Evolutionary conservation across 2,329 filamentous ascomycete species (phyloP).

Genomic region (Penicillium sp.): DNA sequence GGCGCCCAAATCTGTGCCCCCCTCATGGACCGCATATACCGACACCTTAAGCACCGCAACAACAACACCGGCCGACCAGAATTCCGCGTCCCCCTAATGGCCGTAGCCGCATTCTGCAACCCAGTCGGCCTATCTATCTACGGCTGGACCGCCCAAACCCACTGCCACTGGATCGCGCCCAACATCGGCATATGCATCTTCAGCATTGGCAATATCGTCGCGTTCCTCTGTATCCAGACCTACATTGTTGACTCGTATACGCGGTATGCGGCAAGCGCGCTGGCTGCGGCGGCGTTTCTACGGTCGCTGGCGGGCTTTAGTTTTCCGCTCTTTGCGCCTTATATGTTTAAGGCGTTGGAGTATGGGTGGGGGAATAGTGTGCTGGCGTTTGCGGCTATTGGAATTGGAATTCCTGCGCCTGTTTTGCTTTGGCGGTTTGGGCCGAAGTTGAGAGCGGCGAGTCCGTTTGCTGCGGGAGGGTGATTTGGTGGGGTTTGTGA

Average conservation of each 20-base stretch:
- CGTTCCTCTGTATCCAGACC: conserved; percentile 50
- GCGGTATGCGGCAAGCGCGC: conserved; percentile 43
- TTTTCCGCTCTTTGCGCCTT: conserved; percentile 46
- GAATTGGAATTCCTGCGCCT: conserved; percentile 51
- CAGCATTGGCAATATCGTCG: conserved; percentile 49
- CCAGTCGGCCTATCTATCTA: conserved; percentile 60
- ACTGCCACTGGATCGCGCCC: conserved; percentile 57
- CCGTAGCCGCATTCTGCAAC: not conserved
- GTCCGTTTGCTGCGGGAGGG: not conserved
- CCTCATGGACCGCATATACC: conserved; percentile 55
- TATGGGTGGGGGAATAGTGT: conserved; percentile 47
- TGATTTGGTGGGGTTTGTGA: not conserved
- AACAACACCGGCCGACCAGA: conserved; percentile 54
- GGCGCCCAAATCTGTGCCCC: conserved; percentile 55
- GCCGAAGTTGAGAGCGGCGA: not conserved
- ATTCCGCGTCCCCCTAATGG: conserved; percentile 61
- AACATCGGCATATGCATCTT: conserved; percentile 57
- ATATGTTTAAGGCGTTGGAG: conserved; percentile 40
- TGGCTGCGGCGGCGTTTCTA: conserved; percentile 39
- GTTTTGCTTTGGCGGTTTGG: conserved; percentile 56
- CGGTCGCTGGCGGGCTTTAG: conserved; percentile 44
- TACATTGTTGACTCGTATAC: conserved; percentile 47
- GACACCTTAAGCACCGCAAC: conserved; percentile 49
- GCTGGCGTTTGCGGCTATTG: conserved; percentile 43
- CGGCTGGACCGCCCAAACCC: conserved; percentile 57